These are phyloP conservation scores for Vanderwaltozyma tropicalis DNA, from an alignment of 805 yeast species.

Conservation along the genomic window DNA sequence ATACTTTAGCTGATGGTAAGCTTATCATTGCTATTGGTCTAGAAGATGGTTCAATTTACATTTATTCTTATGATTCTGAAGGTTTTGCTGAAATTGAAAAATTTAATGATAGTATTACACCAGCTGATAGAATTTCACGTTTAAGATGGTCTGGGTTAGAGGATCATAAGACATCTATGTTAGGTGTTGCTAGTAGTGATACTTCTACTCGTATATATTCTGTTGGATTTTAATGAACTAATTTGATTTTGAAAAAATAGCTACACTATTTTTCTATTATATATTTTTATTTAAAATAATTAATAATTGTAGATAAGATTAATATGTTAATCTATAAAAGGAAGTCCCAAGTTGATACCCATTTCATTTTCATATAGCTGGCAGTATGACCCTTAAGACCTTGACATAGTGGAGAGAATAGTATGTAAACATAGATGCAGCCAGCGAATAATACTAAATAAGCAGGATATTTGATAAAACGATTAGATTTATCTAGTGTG, in stretches of 20 bases:
- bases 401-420: conserved; percentile 58
- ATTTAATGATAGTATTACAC: conserved; percentile 36
- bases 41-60: conserved; percentile 51
- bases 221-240: conserved; percentile 3
- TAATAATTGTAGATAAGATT: neutral
- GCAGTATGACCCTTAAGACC: conserved; percentile 61
- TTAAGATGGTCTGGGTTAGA: conserved; percentile 42
- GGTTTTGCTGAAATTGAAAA: conserved; percentile 24
- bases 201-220: conserved; percentile 39
- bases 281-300: neutral
- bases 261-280: neutral
- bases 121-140: conserved; percentile 53
- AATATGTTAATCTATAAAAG: conserved; percentile 14
- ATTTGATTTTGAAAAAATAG: neutral
- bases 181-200: conserved; percentile 59
- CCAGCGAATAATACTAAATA: conserved; percentile 37
- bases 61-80: conserved; percentile 32
- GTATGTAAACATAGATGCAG: conserved; percentile 47
- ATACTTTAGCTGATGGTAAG: conserved; percentile 21
- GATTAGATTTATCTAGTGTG: conserved; percentile 13
- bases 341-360: conserved; percentile 50
- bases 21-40: conserved; percentile 51
- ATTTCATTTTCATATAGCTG: conserved; percentile 40
- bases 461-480: conserved; percentile 23
- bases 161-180: conserved; percentile 21